These are phyloP conservation scores for Cylindricascospora bacillispora DNA, from an alignment of 1,139 yeast species.

Conservation along the genomic window DNA sequence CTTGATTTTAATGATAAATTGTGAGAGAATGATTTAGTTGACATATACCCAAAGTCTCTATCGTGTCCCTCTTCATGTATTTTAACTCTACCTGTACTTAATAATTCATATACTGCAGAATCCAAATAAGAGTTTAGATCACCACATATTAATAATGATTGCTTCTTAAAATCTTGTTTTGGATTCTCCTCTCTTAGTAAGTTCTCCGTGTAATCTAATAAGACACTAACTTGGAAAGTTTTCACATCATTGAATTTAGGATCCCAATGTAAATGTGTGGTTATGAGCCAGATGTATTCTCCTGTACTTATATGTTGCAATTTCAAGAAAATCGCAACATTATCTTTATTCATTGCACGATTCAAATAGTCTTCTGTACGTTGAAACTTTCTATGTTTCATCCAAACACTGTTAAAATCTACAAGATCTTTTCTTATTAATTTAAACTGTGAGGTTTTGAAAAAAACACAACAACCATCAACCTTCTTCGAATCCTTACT, in stretches of 20 bases:
- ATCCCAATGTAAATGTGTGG: slow-evolving; percentile 98
- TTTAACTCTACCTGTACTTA: slow-evolving; percentile 64
- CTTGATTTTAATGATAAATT: slow-evolving; percentile 74
- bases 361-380: slow-evolving; percentile 91
- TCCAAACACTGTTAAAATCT: slow-evolving; percentile 81
- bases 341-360: slow-evolving; percentile 93
- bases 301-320: slow-evolving; percentile 66
- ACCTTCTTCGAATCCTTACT: slow-evolving; percentile 77
- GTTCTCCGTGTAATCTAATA: slow-evolving; percentile 78
- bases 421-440: slow-evolving; percentile 59
- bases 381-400: slow-evolving; percentile 79
- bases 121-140: slow-evolving; percentile 84
- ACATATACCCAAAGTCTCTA: slow-evolving; percentile 81
- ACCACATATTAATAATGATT: slow-evolving; percentile 79
- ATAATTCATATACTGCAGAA: slow-evolving; percentile 85
- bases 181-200: slow-evolving; percentile 30
- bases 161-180: slow-evolving; percentile 41
- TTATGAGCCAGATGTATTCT: slow-evolving; percentile 60
- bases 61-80: slow-evolving; percentile 74
- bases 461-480: slow-evolving; percentile 95
- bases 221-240: slow-evolving; percentile 84
- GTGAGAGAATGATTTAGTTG: slow-evolving; percentile 81
- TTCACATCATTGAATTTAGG: slow-evolving; percentile 95
- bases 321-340: slow-evolving; percentile 71
- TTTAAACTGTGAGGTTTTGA: slow-evolving; percentile 53